A percentile compares a stretch with the other conserved stretches of the same genome.
Conservation (phyloP, 768 basidiomycete species). For the Suillus fuscotomentosus region DNA sequence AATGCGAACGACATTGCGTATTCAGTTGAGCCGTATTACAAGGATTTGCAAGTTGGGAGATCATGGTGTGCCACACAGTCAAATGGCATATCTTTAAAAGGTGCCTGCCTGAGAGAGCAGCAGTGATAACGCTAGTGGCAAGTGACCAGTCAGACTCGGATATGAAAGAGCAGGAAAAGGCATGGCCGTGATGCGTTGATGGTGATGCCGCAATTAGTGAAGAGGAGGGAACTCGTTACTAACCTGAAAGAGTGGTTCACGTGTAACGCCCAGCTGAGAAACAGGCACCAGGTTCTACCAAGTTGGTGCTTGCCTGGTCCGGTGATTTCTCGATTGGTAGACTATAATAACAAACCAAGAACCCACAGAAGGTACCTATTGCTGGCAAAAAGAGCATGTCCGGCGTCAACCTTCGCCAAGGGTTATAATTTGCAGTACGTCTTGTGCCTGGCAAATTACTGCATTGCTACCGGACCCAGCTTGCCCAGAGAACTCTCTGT, state of each 20-base stretch:
- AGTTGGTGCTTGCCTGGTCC: not conserved
- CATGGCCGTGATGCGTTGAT: constrained; percentile 6
- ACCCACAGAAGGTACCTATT: constrained; percentile 1
- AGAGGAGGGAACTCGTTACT: not conserved
- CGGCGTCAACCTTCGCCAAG: constrained; percentile 7
- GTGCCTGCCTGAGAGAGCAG: not conserved
- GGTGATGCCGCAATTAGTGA: constrained; percentile 1
- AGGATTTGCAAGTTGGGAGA: not conserved
- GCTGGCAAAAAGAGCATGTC: constrained; percentile 4
- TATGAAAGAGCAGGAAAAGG: constrained; percentile 6
- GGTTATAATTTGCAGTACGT: constrained; percentile 11
- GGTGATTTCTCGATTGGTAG: constrained; percentile 9
- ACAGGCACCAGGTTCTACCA: not conserved
- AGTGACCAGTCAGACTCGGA: not conserved
- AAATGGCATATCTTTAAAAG: not conserved
- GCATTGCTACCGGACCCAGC: constrained; percentile 8
- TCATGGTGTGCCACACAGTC: not conserved
- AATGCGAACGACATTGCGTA: not conserved
- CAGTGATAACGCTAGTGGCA: not conserved
- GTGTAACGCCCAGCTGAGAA: constrained; percentile 6
- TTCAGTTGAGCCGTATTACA: not conserved
- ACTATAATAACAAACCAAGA: constrained; percentile 7
- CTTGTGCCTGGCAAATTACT: constrained; percentile 11
- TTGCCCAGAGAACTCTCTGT: constrained; percentile 2
- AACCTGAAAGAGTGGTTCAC: not conserved